Evolutionary conservation across 768 basidiomycete species (phyloP), one percentile per base, ranked within the genome.

Genomic region (Boletus vinaceobasis): DNA sequence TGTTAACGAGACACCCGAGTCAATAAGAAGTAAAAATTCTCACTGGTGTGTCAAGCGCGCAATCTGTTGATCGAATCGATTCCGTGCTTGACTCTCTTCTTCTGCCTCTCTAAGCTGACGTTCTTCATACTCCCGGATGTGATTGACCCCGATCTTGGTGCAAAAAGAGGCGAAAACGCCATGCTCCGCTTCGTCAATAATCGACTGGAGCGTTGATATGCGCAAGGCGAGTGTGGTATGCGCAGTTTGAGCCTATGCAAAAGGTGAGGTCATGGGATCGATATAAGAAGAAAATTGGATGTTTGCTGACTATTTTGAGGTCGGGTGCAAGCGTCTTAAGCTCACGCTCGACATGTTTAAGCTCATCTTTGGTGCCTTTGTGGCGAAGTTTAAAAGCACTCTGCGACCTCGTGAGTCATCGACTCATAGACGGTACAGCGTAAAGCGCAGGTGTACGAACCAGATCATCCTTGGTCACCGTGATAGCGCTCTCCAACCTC

Each of bases 71-170:
- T 93, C 87, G 60, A 84, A 96, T 44, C 87, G 80, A 60, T 94
- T 73, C 53, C 90, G 75, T 8, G 89, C 90, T 61, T 90, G 90
- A 64, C 83, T 90, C 69, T 93, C 93, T 62, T 90, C 90, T 70
- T 93, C 87, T 0, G 90, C 92, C 23, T 90, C 82, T 69, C 87
- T 90, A 31, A 98, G 76, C 65, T 96, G 93, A 21, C 88, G 84
- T 66, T 93, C 89, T 71, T 98, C 96, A 67, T 95, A 99, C 61
- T 95, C 92, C 27, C 95, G 84, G 58, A 99, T 93, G 71, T 86
- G 86, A 15, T 73, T 68, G 7, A 97, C 87, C 10, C 84, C 80
- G 60, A 98, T 93, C 60, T 83, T 80, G 36, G 72, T 68, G 66
- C 95, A 98, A 74, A 99, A 98, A 4, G 73, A 69, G 1, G 71